Evolutionary conservation across 192 early-diverging fungal genomes (phyloP).

Genomic region (Linnemannia schmuckeri): DNA sequence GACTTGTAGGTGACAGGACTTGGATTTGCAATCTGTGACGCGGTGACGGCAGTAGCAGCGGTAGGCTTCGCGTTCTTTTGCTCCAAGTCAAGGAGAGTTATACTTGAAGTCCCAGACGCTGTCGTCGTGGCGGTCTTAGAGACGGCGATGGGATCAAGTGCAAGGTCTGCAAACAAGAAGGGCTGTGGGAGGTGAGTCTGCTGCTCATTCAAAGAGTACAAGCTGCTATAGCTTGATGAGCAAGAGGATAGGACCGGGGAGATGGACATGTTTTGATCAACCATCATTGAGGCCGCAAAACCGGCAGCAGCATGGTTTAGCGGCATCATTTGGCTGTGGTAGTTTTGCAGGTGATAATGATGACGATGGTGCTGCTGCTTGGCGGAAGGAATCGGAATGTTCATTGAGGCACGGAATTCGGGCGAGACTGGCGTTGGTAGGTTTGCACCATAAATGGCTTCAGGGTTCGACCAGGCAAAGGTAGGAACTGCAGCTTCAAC

Average conservation of each 20-base stretch:
- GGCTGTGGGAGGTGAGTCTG: not conserved
- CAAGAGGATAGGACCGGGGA: constrained; percentile 30
- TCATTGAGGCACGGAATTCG: not conserved
- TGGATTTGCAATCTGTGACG: not conserved
- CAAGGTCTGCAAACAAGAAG: not conserved
- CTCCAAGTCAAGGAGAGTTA: not conserved
- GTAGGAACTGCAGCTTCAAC: not conserved
- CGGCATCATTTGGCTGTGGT: not conserved
- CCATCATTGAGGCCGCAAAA: not conserved
- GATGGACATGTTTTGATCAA: constrained; percentile 18
- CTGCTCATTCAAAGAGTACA: not conserved
- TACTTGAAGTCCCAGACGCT: not conserved
- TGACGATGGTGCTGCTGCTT: not conserved
- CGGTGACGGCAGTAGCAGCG: not conserved
- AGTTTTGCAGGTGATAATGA: not conserved
- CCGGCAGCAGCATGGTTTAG: not conserved
- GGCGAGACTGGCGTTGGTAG: not conserved
- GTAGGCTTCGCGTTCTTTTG: not conserved
- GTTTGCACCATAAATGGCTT: not conserved
- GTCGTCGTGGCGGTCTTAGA: not conserved
- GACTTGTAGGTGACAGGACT: not conserved
- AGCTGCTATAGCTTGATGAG: constrained; percentile 20
- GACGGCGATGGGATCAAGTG: not conserved
- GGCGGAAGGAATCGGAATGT: not conserved
- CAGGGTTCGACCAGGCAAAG: not conserved